Evolutionary conservation across 305 asterid genomes (phyloP).

Genomic region (Plantago coronopus): DNA sequence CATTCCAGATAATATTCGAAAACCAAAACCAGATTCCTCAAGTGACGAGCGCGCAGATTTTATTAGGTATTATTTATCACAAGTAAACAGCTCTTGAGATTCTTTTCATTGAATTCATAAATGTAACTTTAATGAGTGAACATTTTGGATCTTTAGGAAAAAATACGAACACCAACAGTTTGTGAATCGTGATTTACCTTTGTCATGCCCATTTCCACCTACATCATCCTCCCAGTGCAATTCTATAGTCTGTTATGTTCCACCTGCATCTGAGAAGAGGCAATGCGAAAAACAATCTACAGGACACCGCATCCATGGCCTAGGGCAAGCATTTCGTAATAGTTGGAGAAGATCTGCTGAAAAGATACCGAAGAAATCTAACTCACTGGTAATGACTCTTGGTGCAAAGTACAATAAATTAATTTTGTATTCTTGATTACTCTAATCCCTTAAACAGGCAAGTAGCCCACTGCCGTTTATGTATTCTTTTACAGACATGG

Average conservation of each 20-base stretch:
- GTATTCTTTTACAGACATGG: no score
- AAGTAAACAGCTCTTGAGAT: no score
- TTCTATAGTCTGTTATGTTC: constrained; percentile 35
- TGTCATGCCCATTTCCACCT: constrained; percentile 44
- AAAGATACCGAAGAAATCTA: constrained; percentile 51
- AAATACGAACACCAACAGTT: constrained; percentile 67
- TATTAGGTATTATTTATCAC: constrained; percentile 47
- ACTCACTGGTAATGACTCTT: constrained; percentile 57
- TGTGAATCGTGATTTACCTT: constrained; percentile 34
- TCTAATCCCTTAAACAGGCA: neutral
- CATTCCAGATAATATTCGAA: constrained; percentile 52
- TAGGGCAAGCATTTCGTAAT: constrained; percentile 75
- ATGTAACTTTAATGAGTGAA: neutral
- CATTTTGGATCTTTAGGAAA: constrained; percentile 45
- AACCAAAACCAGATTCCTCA: constrained; percentile 72
- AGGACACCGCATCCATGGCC: constrained; percentile 46
- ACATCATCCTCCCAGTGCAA: constrained; percentile 36
- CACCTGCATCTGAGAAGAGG: constrained; percentile 41
- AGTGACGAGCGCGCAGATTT: constrained; percentile 79
- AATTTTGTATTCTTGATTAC: neutral
- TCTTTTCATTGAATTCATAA: no score
- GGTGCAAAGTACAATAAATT: no score
- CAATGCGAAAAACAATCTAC: constrained; percentile 41
- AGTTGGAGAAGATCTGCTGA: constrained; percentile 77
- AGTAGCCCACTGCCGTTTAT: no score